These are phyloP conservation scores for Fistulifera solaris DNA, from an alignment of 108 stramenopile genomes.

Conservation along the genomic window DNA sequence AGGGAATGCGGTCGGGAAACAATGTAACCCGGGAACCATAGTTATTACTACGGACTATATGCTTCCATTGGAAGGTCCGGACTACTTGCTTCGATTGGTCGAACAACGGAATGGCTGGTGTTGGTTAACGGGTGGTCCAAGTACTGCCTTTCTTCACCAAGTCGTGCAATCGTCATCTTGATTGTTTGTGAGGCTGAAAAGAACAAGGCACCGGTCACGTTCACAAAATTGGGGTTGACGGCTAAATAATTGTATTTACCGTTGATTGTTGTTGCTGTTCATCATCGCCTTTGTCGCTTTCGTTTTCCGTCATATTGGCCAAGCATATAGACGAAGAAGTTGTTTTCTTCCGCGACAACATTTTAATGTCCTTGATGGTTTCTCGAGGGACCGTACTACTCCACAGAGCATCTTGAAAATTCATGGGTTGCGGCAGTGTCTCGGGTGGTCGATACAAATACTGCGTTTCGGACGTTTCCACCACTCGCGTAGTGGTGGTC, in stretches of 20 bases:
- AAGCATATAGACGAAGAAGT: slow-evolving; percentile 1
- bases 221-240: no score
- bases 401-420: slow-evolving; percentile 69
- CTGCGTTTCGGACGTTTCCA: not conserved
- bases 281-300: not conserved
- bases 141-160: slow-evolving; percentile 66
- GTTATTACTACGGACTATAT: slow-evolving; percentile 72
- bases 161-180: slow-evolving; percentile 25
- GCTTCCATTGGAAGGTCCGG: slow-evolving; percentile 25
- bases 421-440: slow-evolving; percentile 47
- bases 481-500: not conserved
- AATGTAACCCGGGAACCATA: slow-evolving; percentile 64
- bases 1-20: slow-evolving; percentile 52
- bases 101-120: slow-evolving; percentile 56
- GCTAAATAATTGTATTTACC: no score
- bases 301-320: slow-evolving; percentile 2
- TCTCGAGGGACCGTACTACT: slow-evolving; percentile 66
- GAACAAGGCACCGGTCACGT: no score
- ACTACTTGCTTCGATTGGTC: slow-evolving; percentile 49
- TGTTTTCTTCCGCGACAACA: slow-evolving; percentile 29
- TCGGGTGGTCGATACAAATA: slow-evolving; percentile 41
- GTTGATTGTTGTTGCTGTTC: not conserved
- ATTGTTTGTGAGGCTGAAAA: no score
- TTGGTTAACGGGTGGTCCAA: slow-evolving; percentile 58
- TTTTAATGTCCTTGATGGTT: slow-evolving; percentile 66